Conservation (phyloP, 1,284 basidiomycete genomes). For the Papiliotrema flavescens region DNA sequence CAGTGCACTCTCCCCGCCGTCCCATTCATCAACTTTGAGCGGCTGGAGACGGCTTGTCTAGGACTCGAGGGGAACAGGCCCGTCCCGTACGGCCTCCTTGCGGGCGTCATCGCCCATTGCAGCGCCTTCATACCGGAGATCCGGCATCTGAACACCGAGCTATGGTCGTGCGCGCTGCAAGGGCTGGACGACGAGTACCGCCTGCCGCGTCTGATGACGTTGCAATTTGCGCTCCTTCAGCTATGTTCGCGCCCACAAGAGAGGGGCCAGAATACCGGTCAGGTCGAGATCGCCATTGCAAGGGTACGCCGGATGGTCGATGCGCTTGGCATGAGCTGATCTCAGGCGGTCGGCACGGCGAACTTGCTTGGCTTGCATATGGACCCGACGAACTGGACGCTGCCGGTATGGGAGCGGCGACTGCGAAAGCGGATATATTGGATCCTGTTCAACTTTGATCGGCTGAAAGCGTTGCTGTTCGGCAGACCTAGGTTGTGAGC, state of each 20-base stretch:
- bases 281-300: slow-evolving; percentile 27
- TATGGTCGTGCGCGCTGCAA: slow-evolving; percentile 29
- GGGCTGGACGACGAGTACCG: slow-evolving; percentile 43
- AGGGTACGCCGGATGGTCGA: slow-evolving; percentile 14
- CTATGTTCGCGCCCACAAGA: slow-evolving; percentile 24
- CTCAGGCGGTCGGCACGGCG: slow-evolving; percentile 35
- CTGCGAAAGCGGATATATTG: slow-evolving; percentile 44
- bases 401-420: slow-evolving; percentile 42
- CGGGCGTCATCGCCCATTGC: slow-evolving; percentile 38
- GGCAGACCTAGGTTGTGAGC: slow-evolving; percentile 31
- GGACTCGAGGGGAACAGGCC: slow-evolving; percentile 10
- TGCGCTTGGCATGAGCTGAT: too few species aligned
- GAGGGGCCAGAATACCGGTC: slow-evolving; percentile 27
- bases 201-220: slow-evolving; percentile 31
- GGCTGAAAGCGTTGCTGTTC: slow-evolving; percentile 30
- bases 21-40: slow-evolving; percentile 33
- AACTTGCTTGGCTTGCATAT: slow-evolving; percentile 43
- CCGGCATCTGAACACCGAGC: slow-evolving; percentile 23
- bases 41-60: slow-evolving; percentile 19
- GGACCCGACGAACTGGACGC: slow-evolving; percentile 38
- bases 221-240: slow-evolving; percentile 35
- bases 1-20: slow-evolving; percentile 29
- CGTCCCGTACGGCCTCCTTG: slow-evolving; percentile 31
- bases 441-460: slow-evolving; percentile 39
- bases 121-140: slow-evolving; percentile 27